Evolutionary conservation across 2,329 filamentous ascomycete species (phyloP).

Genomic region (Tolypocladium nubicola): DNA sequence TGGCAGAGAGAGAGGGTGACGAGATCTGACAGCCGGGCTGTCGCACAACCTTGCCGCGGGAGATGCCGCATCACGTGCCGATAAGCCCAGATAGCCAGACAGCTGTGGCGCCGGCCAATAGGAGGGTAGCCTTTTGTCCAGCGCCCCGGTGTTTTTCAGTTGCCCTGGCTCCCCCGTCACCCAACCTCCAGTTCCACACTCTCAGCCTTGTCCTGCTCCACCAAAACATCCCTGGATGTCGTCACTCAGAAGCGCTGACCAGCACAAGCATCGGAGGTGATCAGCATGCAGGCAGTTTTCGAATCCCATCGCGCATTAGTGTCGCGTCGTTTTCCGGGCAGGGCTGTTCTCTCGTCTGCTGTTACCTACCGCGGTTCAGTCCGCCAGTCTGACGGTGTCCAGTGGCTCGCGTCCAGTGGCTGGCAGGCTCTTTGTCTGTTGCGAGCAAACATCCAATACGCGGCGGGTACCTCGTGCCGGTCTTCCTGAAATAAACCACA

Average conservation of each 20-base stretch:
- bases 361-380: no score
- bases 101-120: constrained; percentile 2
- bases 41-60: constrained; percentile 15
- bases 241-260: neutral
- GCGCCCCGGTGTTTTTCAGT: neutral
- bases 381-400: no score
- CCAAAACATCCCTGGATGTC: neutral
- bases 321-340: no score
- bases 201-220: neutral
- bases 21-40: constrained; percentile 17
- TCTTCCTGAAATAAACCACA: no score
- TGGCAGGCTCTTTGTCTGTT: no score
- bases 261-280: neutral
- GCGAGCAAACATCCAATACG: no score
- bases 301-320: no score
- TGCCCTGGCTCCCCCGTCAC: no score
- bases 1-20: constrained; percentile 18
- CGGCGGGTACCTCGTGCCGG: no score
- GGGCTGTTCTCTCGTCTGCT: no score
- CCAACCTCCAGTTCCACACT: neutral
- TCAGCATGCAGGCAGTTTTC: neutral
- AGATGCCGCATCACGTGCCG: constrained; percentile 22
- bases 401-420: no score
- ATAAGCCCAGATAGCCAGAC: constrained; percentile 12
- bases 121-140: neutral